Base-by-base conservation (phyloP, 306 rosid genomes). In the Prunus padus region DNA sequence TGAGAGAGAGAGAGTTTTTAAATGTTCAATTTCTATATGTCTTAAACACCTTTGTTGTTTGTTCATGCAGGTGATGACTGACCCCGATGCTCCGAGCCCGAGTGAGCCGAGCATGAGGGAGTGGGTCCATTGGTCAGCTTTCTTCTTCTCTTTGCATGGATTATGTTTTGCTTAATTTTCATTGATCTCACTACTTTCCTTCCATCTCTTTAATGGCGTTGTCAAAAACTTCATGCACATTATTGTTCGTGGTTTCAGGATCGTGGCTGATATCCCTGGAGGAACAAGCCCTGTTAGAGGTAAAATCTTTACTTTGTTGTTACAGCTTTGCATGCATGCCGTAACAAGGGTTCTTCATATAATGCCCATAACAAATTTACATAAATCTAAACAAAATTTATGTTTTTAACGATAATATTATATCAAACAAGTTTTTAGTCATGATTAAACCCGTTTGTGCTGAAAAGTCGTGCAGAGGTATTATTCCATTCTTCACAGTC, bases 71-170 rank as follows among this genome's bases (percentile, higher is more conserved):
- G 88, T 94, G n/a, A 88, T 94, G 98, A 90, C 92, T 0, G 97
- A 94, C 51, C 98, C 98, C 0, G 97, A 94, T 67, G 97, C 98
- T 11, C 98, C 98, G 0, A 94, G 97, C 30, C 98, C 98, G 3
- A 94, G 98, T 44, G 98, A 94, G 65, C 98, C 98, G 8, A 88
- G 69, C 87, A 85, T 90, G 96, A 87, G 96, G 1, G 97, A 92
- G 73, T 90, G 87, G 88, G 86, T 94, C 23, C 98, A 94, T 28
- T 94, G 98, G 98, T 91, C 0, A 5, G 56, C 28, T 46, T 31
- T 37, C 8, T 12, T 8, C 10, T 18, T 3, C 59, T 3, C 3
- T 25, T 25, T 46, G 16, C 19, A 37, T 9, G 0, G 8, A 28
- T 56, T 8, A 1, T 6, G 26, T 26, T 72, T 49, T 8, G 4